Evolutionary conservation across 352 stramenopile genomes (phyloP).

Genomic region (Pythium dissotocum): DNA sequence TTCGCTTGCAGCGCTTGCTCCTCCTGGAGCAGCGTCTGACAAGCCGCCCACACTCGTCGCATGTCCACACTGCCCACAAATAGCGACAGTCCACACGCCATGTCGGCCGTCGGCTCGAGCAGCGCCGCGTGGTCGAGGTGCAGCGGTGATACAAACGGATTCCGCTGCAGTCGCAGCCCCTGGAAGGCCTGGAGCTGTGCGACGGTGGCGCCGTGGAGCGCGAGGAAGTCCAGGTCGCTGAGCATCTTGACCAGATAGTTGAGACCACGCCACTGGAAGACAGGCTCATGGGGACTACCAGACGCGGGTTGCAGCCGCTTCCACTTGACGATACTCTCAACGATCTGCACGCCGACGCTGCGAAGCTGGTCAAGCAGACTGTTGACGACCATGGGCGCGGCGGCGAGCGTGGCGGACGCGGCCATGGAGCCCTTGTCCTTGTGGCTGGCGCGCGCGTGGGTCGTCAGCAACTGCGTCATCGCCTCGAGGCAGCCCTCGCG

Average conservation of each 20-base stretch:
- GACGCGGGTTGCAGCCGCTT: slow-evolving; percentile 19
- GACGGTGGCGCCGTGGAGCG: slow-evolving; percentile 26
- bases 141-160: slow-evolving; percentile 62
- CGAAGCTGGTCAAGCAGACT: slow-evolving; percentile 70
- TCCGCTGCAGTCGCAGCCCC: slow-evolving; percentile 51
- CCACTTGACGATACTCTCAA: slow-evolving; percentile 73
- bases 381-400: slow-evolving; percentile 59
- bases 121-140: slow-evolving; percentile 61
- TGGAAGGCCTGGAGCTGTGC: slow-evolving; percentile 44
- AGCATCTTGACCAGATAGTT: slow-evolving; percentile 87
- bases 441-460: slow-evolving; percentile 28
- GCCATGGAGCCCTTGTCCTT: slow-evolving; percentile 10
- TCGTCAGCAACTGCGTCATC: slow-evolving; percentile 57
- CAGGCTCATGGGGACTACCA: slow-evolving; percentile 18
- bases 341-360: slow-evolving; percentile 57
- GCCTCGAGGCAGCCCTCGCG: slow-evolving; percentile 80
- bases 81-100: slow-evolving; percentile 37
- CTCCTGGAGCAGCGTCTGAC: slow-evolving; percentile 49
- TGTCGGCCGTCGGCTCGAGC: slow-evolving; percentile 28
- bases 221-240: slow-evolving; percentile 59
- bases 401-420: slow-evolving; percentile 27
- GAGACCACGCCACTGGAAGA: slow-evolving; percentile 74
- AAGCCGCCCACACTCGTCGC: slow-evolving; percentile 52
- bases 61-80: slow-evolving; percentile 61
- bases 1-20: slow-evolving; percentile 29